Base-by-base conservation (phyloP, 257 asterid species). In the Solanum rostratum region DNA sequence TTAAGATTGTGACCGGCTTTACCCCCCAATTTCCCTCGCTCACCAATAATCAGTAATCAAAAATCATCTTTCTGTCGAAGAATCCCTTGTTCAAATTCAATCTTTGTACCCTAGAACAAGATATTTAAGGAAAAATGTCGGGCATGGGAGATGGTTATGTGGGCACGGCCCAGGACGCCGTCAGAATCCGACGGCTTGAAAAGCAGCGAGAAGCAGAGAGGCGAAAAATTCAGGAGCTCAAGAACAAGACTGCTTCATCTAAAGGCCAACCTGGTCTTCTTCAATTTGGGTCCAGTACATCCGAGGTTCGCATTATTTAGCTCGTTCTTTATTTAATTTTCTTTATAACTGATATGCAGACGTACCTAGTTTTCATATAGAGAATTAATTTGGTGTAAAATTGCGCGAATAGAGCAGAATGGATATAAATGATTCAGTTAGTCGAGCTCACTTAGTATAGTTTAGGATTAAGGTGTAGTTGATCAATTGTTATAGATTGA, bases 61-160 rank as follows among this genome's bases (percentile, higher is more conserved):
- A 33, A 33, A 33, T 33, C 82, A 49, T 46, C 41, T 20, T 37
- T 18, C 52, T 4, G 27, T 15, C 16, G 49, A 68, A 37, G 3
- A 46, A 24, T 76, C 27, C 10, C 4, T 76, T 49, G 62, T 49
- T 27, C 41, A 49, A 49, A 39, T 49, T 83, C 45, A 45, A 81
- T 8, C 20, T 29, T 39, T 55, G 68, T 29, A 20, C 79, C 54
- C 27, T 60, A 50, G 78, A 69, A 54, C 43, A 70, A 55, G 9
- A 33, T n/a, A 50, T 65, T 69, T n/a, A 53, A 49, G 37, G 55
- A 33, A 85, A 30, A 88, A 95, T 95, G 99, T 92, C 99, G 90
- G 99, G 98, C 2, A 97, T 97, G 99, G 99, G 99, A 59, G 99
- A 97, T 83, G 99, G 99, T 13, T 97, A 97, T 85, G 99, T 95